These are phyloP conservation scores for Chlorella sp. DNA, from an alignment of 139 green algal species.

Conservation along the genomic window DNA sequence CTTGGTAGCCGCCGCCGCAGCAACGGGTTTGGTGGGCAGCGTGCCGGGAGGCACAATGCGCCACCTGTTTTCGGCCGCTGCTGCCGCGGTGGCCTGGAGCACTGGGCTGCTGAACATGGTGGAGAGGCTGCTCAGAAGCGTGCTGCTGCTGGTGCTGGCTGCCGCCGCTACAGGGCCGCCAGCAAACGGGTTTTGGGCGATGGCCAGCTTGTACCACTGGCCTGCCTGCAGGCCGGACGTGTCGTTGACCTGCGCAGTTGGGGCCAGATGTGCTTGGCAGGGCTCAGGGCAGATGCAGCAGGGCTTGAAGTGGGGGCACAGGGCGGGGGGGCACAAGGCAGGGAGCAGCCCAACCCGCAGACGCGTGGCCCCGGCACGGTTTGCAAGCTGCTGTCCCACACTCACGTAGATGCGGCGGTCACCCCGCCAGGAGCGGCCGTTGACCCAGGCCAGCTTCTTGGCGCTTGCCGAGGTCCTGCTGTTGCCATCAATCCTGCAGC, in stretches of 20 bases:
- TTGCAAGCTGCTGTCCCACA: too few species aligned
- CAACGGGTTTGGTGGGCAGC: background rate
- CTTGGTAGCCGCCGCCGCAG: background rate
- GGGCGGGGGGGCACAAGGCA: too few species aligned
- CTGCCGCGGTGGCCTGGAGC: background rate
- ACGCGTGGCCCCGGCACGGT: too few species aligned
- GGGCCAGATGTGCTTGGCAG: background rate
- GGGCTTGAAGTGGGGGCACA: too few species aligned
- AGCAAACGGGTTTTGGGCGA: background rate
- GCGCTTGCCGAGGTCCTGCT: too few species aligned
- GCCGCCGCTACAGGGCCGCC: background rate
- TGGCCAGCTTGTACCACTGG: conserved; percentile 11
- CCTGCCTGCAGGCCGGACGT: background rate
- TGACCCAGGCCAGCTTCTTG: too few species aligned
- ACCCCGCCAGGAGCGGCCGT: too few species aligned
- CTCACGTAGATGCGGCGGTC: too few species aligned
- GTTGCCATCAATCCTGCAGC: too few species aligned
- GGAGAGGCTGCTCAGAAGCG: background rate
- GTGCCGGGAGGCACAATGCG: background rate
- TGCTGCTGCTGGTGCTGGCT: background rate
- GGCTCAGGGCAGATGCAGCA: too few species aligned
- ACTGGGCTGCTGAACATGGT: background rate
- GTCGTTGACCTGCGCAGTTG: background rate
- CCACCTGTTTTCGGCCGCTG: background rate
- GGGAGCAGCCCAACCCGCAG: too few species aligned